Evolutionary conservation across 148 eudicot genomes (phyloP).

Genomic region (Spergularia marina): DNA sequence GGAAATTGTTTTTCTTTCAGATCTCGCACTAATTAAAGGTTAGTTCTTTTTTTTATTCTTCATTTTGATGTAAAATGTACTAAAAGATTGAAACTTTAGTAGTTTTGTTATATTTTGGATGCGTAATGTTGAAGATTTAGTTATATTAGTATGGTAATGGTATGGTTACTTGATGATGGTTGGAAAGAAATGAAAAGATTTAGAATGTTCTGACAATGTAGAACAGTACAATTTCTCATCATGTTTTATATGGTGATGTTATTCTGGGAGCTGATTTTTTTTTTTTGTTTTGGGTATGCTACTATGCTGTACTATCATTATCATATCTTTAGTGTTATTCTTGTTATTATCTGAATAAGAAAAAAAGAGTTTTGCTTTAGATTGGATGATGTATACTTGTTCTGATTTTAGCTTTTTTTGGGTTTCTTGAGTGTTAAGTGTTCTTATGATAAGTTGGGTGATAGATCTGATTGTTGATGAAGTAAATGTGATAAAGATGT

Average conservation of each 20-base stretch:
- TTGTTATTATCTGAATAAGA: too few relatives aligned
- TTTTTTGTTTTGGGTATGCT: not conserved
- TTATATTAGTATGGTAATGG: too few relatives aligned
- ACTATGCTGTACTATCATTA: not conserved
- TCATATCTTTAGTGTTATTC: too few relatives aligned
- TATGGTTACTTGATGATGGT: not conserved
- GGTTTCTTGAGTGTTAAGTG: not conserved
- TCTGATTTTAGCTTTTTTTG: not conserved
- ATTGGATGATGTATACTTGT: not conserved
- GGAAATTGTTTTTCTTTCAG: not conserved
- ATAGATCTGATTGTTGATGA: constrained; percentile 8
- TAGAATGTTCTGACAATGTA: not conserved
- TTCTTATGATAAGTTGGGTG: not conserved
- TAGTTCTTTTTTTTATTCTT: not conserved
- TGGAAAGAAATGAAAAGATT: not conserved
- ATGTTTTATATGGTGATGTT: not conserved
- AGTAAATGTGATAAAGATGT: not conserved
- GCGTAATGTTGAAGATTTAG: too few relatives aligned
- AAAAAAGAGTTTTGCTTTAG: not conserved
- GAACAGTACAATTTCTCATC: not conserved
- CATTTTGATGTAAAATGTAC: not conserved
- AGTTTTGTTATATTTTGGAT: not conserved
- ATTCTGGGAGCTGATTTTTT: not conserved
- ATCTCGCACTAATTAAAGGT: not conserved
- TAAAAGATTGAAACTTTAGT: too few relatives aligned